phyloP scores from a whole-genome alignment of 345 rosid species.

The Populus simonii region DNA sequence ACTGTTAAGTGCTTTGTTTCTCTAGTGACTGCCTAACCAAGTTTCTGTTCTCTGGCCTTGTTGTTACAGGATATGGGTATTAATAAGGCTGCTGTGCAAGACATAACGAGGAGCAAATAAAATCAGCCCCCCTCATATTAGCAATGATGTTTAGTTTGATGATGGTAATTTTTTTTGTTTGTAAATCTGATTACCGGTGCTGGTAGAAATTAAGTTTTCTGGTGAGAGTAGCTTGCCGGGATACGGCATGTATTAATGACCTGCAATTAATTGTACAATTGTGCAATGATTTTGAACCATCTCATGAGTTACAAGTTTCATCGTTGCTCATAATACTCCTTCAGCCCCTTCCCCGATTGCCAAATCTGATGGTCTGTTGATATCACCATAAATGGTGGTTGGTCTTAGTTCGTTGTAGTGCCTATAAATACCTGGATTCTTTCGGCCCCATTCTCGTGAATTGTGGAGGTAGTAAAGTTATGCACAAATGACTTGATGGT shows the following conservation, averaged over 20 bases:
- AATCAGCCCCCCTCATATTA: not conserved
- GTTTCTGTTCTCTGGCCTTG: not conserved
- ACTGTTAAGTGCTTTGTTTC: too few relatives aligned
- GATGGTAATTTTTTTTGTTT: not conserved
- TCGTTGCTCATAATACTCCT: not conserved
- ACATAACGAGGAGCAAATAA: not conserved
- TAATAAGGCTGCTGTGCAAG: constrained; percentile 7
- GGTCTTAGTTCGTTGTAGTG: not conserved
- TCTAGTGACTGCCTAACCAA: not conserved
- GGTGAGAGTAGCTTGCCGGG: constrained; percentile 21
- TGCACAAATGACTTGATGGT: not conserved
- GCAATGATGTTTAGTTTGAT: not conserved
- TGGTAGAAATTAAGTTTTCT: constrained; percentile 6
- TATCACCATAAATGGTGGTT: not conserved
- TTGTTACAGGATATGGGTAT: constrained; percentile 46
- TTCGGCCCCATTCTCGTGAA: not conserved
- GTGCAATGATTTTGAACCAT: constrained; percentile 23
- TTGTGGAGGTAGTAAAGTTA: not conserved
- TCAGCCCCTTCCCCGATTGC: not conserved
- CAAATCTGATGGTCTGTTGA: not conserved
- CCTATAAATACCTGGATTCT: not conserved
- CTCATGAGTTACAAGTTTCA: not conserved
- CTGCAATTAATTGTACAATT: constrained; percentile 19
- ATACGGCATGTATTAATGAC: not conserved
- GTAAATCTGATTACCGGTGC: constrained; percentile 8